Base-by-base conservation (phyloP, 805 yeast species). In the Myxozyma vanderwaltii region DNA sequence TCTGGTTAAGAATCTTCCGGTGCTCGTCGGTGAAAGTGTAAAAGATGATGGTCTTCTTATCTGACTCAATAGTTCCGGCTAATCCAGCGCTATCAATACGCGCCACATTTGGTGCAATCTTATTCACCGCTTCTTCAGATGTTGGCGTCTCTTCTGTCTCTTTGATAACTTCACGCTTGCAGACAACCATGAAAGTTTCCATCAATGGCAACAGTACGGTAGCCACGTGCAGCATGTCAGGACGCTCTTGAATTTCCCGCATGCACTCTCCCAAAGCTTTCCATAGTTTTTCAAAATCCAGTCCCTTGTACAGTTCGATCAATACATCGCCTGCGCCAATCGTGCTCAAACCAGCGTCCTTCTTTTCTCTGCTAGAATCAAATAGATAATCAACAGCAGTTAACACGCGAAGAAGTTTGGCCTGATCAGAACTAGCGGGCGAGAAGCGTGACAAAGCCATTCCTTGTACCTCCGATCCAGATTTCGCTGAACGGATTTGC, bases 131-230 rank as follows among this genome's bases (percentile, higher is more conserved):
- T 36, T 38, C 33, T 1, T 36, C 17, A 15, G 43, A 33, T n/a
- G n/a, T 10, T 27, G n/a, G 24, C 19, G 10, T 48, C 21, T 44
- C 51, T 8, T 44, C 56, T 10, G 46, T 39, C 17, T 55, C 58
- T 21, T 57, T 57, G 21, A 53, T 24, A 33, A 54, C 59, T 17
- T 54, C 59, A 45, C 59, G 95, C 69, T 91, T 91, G 74, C 96
- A 91, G n/a, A 94, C 94, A 51, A 92, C 96, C 96, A 94, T 90
- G 57, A 94, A 77, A 0, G 96, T 85, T 71, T 92, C 99, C 61
- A 92, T 89, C 61, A 91, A 73, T 0, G 98, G 97, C 24, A 92
- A 76, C 24, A 91, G 74, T 0, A 89, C 86, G 0, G 96, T 86
- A 0, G 96, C 91, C 46, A 89, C 82, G 47, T 84, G 83, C 23